Conservation (phyloP, 2,329 filamentous ascomycete species). For the Pseudofabraea citricarpa region DNA sequence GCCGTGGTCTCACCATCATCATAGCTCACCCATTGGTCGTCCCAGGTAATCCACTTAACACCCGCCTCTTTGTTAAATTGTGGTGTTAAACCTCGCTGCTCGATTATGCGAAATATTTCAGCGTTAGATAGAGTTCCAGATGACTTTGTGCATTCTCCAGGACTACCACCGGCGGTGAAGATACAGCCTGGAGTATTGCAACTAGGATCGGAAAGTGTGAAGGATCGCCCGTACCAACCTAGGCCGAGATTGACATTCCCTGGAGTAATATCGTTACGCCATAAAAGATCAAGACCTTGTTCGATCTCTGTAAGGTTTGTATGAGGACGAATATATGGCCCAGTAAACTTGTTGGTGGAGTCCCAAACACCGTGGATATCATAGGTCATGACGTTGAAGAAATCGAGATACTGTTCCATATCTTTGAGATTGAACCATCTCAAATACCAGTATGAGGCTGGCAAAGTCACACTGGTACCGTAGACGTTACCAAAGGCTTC, state of each 20-base stretch:
- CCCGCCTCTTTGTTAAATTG: constrained; percentile 21
- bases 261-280: constrained; percentile 8
- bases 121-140: constrained; percentile 28
- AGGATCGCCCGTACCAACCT: constrained; percentile 10
- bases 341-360: constrained; percentile 16
- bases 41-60: constrained; percentile 29
- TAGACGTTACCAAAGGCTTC: constrained; percentile 21
- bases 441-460: constrained; percentile 24
- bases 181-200: constrained; percentile 6
- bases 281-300: constrained; percentile 9
- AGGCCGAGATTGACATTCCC: constrained; percentile 8
- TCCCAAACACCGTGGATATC: constrained; percentile 33
- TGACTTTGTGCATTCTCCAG: constrained; percentile 15
- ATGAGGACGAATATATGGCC: constrained; percentile 7
- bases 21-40: constrained; percentile 29
- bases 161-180: constrained; percentile 8
- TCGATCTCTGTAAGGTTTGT: constrained; percentile 11
- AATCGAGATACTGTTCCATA: constrained; percentile 18
- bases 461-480: constrained; percentile 14
- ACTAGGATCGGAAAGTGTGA: constrained; percentile 5
- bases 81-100: constrained; percentile 8
- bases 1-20: constrained; percentile 5
- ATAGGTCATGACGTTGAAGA: constrained; percentile 23
- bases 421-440: constrained; percentile 21
- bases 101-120: constrained; percentile 29